phyloP scores from a whole-genome alignment of 352 stramenopile genomes.

The Phytophthora multivora region DNA sequence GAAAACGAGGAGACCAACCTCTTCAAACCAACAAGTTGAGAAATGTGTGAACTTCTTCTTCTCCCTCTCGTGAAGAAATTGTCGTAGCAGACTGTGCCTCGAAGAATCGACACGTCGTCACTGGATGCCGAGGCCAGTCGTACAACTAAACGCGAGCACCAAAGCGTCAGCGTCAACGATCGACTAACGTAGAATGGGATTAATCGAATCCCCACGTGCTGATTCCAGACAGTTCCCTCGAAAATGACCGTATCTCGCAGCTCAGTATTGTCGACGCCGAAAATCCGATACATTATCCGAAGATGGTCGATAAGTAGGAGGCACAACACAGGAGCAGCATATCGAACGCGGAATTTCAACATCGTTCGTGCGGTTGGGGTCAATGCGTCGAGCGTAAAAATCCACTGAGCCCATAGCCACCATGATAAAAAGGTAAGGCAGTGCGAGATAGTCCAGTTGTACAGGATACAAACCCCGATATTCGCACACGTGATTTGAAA shows the following conservation, averaged over 20 bases:
- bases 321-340: conserved; percentile 3
- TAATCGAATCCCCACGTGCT: conserved; percentile 11
- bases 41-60: conserved; percentile 4
- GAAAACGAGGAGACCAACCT: conserved; percentile 3
- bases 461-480: conserved; percentile 22
- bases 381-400: conserved; percentile 42
- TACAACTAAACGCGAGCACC: conserved; percentile 11
- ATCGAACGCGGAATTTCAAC: conserved; percentile 12
- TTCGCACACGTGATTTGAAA: conserved; percentile 5
- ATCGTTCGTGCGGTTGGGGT: conserved; percentile 32
- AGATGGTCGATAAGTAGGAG: conserved; percentile 18
- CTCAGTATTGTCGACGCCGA: neutral
- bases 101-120: conserved; percentile 27
- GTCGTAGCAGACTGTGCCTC: conserved; percentile 36
- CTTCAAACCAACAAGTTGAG: conserved; percentile 8
- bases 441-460: conserved; percentile 11
- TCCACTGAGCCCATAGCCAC: conserved; percentile 42
- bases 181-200: conserved; percentile 25
- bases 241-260: conserved; percentile 16
- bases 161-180: conserved; percentile 19
- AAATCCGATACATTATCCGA: conserved; percentile 13
- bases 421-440: conserved; percentile 19
- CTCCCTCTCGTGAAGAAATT: conserved; percentile 31
- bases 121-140: conserved; percentile 15
- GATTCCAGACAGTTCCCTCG: conserved; percentile 12